Base-by-base conservation (phyloP, 169 alveolate genomes). In the Eimeria tenella region DNA sequence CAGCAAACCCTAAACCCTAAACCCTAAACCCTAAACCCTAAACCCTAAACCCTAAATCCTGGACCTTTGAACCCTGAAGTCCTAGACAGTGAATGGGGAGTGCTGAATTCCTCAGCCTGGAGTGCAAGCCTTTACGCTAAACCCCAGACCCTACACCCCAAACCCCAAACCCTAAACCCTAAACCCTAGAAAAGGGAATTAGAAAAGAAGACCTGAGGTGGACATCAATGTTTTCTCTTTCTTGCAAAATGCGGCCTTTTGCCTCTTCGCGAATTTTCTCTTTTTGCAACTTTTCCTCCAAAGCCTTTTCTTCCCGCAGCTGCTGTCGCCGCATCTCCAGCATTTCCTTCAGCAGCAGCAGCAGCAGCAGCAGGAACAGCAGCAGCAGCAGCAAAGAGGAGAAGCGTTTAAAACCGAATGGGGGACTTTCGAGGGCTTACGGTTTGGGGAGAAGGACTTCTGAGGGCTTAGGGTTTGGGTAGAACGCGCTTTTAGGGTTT, bases 171-270 rank as follows among this genome's bases (percentile, higher is more conserved):
- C 68, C 68, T 58, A 10, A 58, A 58, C 11, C 21, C 68, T 58
- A 58, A 58, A 58, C 68, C 68, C 77, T 68, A 68, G 31, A 13
- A 10, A 11, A 68, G 42, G n/a, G 9, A 58, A 17, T 17, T 0
- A 13, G 68, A 3, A 58, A 58, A 10, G 88, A 95, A 96, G 90
- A 96, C 97, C 97, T 93, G 62, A 98, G 96, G 60, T 96, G 97
- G 6, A 98, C 98, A 50, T 96, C 97, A 62, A 98, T 96, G 90
- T 97, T 98, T 93, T 98, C 99, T 55, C 98, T 94, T 93, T 98
- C 99, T 92, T 97, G 94, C 63, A 68, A 73, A 49, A 95, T 93
- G n/a, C 95, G 63, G 21, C 96, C 96, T 25, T 95, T 93, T 25
- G 94, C 90, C 75, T 94, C 96, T 4, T 95, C 96, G 90, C 96